Conservation (phyloP, 441 rosid genomes). For the Pelargonium fulgidum region DNA sequence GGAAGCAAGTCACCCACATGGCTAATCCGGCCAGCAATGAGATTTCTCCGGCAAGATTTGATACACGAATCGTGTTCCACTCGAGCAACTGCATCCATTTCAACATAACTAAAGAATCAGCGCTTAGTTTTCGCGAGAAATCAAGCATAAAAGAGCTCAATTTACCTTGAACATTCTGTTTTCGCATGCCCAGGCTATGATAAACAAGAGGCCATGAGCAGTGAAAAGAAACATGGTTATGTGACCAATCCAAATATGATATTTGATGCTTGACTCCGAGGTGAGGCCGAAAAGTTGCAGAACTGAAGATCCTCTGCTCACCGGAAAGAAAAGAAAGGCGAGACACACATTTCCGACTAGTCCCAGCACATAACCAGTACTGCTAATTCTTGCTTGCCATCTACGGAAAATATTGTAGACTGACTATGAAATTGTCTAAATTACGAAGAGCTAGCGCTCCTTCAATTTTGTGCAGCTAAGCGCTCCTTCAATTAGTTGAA, state of each 20-base stretch:
- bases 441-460: too few relatives aligned
- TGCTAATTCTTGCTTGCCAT: too few relatives aligned
- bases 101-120: too few relatives aligned
- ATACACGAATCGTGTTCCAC: conserved; percentile 35
- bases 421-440: too few relatives aligned
- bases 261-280: conserved; percentile 58
- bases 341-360: conserved; percentile 44
- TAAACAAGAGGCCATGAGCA: conserved; percentile 39
- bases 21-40: conserved; percentile 37
- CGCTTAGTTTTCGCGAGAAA: too few relatives aligned
- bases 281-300: conserved; percentile 48
- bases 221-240: conserved; percentile 40
- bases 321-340: conserved; percentile 53
- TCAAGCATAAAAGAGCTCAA: neutral
- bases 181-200: conserved; percentile 32
- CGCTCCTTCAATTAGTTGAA: too few relatives aligned
- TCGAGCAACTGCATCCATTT: conserved; percentile 41
- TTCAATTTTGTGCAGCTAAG: too few relatives aligned
- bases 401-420: neutral
- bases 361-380: conserved; percentile 33
- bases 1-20: conserved; percentile 50
- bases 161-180: conserved; percentile 28
- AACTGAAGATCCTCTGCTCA: conserved; percentile 49
- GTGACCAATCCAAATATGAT: conserved; percentile 64
- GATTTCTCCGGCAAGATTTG: conserved; percentile 55